Conservation (phyloP, 2,329 filamentous ascomycete species). For the Alternaria infectoria region DNA sequence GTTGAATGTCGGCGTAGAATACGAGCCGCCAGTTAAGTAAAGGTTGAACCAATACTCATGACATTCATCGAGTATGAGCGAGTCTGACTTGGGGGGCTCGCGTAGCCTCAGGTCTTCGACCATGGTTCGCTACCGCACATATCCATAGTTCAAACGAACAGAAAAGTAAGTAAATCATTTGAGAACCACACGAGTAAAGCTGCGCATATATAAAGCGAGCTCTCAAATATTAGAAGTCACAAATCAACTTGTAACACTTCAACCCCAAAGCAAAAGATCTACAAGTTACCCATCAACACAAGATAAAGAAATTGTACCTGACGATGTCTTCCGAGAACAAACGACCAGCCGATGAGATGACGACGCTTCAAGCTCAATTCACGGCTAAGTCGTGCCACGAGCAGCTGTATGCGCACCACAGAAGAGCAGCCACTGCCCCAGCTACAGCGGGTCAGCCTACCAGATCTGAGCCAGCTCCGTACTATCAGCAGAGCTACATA, state of each 20-base stretch:
- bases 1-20: accelerated
- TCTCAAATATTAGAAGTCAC: neutral
- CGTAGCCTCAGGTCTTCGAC: neutral
- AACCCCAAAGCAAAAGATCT: neutral
- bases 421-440: neutral
- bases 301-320: accelerated
- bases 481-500: neutral
- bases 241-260: neutral
- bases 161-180: neutral
- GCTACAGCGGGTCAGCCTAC: neutral
- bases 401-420: neutral
- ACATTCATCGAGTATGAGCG: accelerated
- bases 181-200: neutral
- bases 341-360: neutral
- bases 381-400: neutral
- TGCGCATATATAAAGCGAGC: neutral
- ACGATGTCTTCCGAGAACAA: neutral
- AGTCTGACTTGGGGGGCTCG: neutral
- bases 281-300: neutral
- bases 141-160: neutral
- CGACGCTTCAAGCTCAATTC: accelerated
- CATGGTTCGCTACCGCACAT: neutral
- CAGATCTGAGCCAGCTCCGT: neutral
- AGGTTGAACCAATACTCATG: neutral
- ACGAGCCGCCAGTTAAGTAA: neutral